Percentiles rank a stretch among this genome's conserved stretches.
These are phyloP conservation scores for Penicilliopsis zonata DNA, from an alignment of 495 filamentous ascomycete species.

Conservation along the genomic window DNA sequence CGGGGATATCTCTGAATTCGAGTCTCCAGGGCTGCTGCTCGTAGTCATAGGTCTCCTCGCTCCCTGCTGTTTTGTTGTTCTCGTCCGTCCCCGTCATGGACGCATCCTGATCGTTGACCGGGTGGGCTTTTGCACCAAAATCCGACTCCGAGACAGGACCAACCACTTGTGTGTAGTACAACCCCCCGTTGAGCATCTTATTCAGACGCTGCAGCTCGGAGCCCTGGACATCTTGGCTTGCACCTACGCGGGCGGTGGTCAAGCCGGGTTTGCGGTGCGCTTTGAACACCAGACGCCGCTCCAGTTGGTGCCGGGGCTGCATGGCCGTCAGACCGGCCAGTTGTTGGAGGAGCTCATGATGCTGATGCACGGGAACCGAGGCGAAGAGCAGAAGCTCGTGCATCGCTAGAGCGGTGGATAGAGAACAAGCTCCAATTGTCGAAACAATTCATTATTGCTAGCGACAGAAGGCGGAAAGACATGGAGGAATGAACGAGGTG, in stretches of 20 bases:
- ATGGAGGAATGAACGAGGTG: too few relatives aligned
- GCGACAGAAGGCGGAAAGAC: too few relatives aligned
- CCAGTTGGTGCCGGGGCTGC: conserved; percentile 45
- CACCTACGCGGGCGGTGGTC: conserved; percentile 24
- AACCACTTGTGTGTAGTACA: conserved; percentile 40
- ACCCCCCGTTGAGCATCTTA: conserved; percentile 37
- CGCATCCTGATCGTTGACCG: conserved; percentile 14
- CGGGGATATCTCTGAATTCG: conserved; percentile 42
- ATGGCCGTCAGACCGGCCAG: conserved; percentile 56
- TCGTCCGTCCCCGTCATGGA: conserved; percentile 21
- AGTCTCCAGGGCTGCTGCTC: conserved; percentile 34
- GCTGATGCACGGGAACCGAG: conserved; percentile 33
- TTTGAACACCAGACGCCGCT: conserved; percentile 56
- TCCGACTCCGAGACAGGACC: conserved; percentile 23
- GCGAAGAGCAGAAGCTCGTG: conserved; percentile 37
- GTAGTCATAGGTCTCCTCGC: conserved; percentile 17
- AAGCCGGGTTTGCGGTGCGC: conserved; percentile 37
- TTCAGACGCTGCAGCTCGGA: conserved; percentile 30
- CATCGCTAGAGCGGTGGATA: conserved; percentile 16
- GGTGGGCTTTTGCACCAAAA: conserved; percentile 13
- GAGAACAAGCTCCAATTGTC: too few relatives aligned
- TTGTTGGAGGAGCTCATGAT: conserved; percentile 52
- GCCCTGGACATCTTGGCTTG: conserved; percentile 31
- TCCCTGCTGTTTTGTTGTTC: conserved; percentile 1
- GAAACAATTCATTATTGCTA: too few relatives aligned